phyloP scores from a whole-genome alignment of 2,329 filamentous ascomycete genomes.

The Aplosporella prunicola region DNA sequence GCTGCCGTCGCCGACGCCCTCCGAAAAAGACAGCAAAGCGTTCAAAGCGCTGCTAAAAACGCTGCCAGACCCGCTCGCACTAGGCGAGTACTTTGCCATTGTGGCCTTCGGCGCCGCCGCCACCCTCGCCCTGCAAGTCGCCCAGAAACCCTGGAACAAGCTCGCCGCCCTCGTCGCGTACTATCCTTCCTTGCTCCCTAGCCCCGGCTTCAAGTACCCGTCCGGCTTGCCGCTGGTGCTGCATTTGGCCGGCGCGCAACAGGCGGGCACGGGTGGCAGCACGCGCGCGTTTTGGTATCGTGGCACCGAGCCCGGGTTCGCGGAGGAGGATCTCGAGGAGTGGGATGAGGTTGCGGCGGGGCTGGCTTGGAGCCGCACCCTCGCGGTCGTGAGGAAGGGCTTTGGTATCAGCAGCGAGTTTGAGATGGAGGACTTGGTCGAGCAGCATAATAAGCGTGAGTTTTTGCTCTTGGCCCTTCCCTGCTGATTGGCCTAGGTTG shows the following conservation, averaged over 20 bases:
- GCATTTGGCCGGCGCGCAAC: conserved; percentile 32
- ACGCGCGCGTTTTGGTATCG: conserved; percentile 33
- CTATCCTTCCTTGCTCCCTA: conserved; percentile 32
- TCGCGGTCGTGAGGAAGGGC: conserved; percentile 27
- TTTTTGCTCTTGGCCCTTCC: neutral
- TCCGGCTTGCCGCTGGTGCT: conserved; percentile 28
- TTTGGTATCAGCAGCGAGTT: conserved; percentile 29
- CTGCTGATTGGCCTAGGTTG: no score
- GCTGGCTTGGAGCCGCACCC: conserved; percentile 34
- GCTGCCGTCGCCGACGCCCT: conserved; percentile 21
- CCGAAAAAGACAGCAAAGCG: conserved; percentile 16
- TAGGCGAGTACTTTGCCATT: conserved; percentile 27
- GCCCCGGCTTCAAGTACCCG: conserved; percentile 30
- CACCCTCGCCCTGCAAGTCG: conserved; percentile 28
- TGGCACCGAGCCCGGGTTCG: conserved; percentile 30
- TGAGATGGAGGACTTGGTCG: conserved; percentile 25
- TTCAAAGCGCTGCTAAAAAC: conserved; percentile 26
- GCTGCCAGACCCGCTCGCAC: conserved; percentile 30
- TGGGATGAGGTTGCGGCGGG: conserved; percentile 33
- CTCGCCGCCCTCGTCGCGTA: conserved; percentile 33
- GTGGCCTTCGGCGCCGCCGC: conserved; percentile 35
- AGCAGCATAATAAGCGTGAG: conserved; percentile 23
- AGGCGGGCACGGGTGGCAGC: conserved; percentile 21
- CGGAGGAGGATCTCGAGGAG: conserved; percentile 30
- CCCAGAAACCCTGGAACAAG: conserved; percentile 32